A percentile compares a stretch with the other conserved stretches of the same genome.
phyloP scores from a whole-genome alignment of 176 grass and related monocot species.

The Raddia guianensis region DNA sequence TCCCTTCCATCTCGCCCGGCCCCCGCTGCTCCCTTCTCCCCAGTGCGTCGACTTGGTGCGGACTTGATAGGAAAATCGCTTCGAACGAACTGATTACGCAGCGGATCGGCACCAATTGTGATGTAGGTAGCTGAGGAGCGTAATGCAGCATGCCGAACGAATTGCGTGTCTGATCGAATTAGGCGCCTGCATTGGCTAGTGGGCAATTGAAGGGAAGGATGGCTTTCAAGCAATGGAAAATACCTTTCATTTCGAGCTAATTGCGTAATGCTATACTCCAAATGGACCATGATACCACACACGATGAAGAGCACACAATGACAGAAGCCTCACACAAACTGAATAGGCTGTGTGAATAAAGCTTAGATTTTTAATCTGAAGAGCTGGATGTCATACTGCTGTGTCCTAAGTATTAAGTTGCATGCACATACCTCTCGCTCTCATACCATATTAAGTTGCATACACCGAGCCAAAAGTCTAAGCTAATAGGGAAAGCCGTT shows the following conservation, averaged over 20 bases:
- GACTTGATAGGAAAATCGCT: neutral
- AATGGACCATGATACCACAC: neutral
- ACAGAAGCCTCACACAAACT: neutral
- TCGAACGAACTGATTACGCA: neutral
- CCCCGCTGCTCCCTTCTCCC: neutral
- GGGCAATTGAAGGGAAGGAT: neutral
- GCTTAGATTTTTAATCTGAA: neutral
- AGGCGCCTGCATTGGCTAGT: neutral
- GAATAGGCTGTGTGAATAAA: neutral
- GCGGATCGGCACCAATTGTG: neutral
- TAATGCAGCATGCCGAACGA: neutral
- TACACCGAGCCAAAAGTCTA: too few relatives aligned
- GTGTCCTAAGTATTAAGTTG: neutral
- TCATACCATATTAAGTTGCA: too few relatives aligned
- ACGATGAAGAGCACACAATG: neutral
- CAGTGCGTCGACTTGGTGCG: neutral
- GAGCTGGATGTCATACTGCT: neutral
- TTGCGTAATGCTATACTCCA: neutral
- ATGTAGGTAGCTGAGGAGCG: neutral
- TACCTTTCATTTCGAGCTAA: neutral
- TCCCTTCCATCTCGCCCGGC: neutral
- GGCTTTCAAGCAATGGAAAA: slow-evolving; percentile 3
- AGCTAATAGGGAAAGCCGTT: too few relatives aligned
- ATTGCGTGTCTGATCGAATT: neutral
- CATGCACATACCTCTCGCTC: too few relatives aligned